Percentiles rank a stretch among this genome's conserved stretches.
Evolutionary conservation across 176 grass and related monocot species (phyloP).

Genomic region (Thinopyrum elongatum): DNA sequence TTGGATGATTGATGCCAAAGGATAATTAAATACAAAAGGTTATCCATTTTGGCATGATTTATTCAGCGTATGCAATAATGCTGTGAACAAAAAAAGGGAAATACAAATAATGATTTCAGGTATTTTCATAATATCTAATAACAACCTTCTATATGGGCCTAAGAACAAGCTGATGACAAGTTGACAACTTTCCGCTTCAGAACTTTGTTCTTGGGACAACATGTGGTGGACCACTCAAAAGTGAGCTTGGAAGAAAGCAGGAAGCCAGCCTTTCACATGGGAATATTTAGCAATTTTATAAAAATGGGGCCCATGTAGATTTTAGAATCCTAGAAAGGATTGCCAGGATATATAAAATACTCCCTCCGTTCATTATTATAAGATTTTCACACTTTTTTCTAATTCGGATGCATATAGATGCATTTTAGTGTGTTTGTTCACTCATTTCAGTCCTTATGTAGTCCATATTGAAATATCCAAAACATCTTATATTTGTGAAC

Average conservation of each 20-base stretch:
- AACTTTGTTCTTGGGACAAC: conserved; percentile 27
- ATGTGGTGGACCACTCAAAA: conserved; percentile 29
- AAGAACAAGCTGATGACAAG: conserved; percentile 21
- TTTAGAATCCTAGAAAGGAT: conserved; percentile 25
- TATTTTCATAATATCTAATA: conserved; percentile 13
- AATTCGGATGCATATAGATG: too few species aligned
- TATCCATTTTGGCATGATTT: conserved; percentile 16
- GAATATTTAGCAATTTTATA: conserved; percentile 24
- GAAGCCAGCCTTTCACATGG: conserved; percentile 20
- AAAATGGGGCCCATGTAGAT: conserved; percentile 15
- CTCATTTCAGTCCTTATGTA: too few species aligned
- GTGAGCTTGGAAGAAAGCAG: conserved; percentile 23
- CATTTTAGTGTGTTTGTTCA: too few species aligned
- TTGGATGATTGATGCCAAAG: background rate
- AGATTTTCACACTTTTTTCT: too few species aligned
- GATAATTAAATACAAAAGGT: background rate
- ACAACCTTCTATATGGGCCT: conserved; percentile 14
- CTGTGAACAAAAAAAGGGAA: background rate
- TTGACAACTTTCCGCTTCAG: background rate
- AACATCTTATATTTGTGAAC: too few species aligned
- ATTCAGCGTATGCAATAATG: background rate
- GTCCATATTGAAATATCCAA: too few species aligned
- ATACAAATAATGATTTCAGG: background rate
- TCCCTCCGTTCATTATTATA: too few species aligned
- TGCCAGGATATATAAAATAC: background rate